These are phyloP conservation scores for Pinus taeda DNA, from an alignment of 75 land plant genomes.

Conservation along the genomic window DNA sequence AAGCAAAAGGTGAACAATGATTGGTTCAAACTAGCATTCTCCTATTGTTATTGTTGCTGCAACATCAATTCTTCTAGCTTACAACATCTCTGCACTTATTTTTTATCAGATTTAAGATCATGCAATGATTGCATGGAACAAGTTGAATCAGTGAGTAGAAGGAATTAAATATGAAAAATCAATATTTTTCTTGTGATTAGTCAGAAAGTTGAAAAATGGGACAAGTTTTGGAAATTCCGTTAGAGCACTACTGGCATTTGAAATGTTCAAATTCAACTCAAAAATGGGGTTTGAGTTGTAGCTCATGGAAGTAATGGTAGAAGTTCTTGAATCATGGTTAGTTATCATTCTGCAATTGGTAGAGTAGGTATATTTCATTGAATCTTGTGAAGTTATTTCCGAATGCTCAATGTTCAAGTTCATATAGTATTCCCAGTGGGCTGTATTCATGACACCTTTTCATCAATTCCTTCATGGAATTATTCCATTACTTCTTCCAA, in stretches of 20 bases:
- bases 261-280: not conserved
- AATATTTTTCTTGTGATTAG: too few relatives aligned
- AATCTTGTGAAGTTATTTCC: slow-evolving; percentile 9
- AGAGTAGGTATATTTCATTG: slow-evolving; percentile 1
- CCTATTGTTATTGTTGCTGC: not conserved
- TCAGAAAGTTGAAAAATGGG: not conserved
- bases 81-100: slow-evolving; percentile 33
- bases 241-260: not conserved
- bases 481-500: too few relatives aligned
- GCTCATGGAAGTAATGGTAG: not conserved
- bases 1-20: not conserved
- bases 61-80: slow-evolving; percentile 21
- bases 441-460: slow-evolving; percentile 19
- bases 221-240: not conserved
- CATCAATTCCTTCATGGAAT: slow-evolving; percentile 3
- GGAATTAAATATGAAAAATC: slow-evolving; percentile 40
- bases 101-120: slow-evolving; percentile 21
- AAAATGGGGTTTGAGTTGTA: not conserved
- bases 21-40: not conserved
- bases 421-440: not conserved
- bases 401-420: not conserved
- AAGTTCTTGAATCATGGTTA: not conserved
- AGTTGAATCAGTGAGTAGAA: slow-evolving; percentile 35
- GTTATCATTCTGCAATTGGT: not conserved
- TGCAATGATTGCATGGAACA: slow-evolving; percentile 40